Percentiles rank a stretch among this genome's conserved stretches.
Conservation (phyloP, 2,329 filamentous ascomycete species). For the Colletotrichum musicola region DNA sequence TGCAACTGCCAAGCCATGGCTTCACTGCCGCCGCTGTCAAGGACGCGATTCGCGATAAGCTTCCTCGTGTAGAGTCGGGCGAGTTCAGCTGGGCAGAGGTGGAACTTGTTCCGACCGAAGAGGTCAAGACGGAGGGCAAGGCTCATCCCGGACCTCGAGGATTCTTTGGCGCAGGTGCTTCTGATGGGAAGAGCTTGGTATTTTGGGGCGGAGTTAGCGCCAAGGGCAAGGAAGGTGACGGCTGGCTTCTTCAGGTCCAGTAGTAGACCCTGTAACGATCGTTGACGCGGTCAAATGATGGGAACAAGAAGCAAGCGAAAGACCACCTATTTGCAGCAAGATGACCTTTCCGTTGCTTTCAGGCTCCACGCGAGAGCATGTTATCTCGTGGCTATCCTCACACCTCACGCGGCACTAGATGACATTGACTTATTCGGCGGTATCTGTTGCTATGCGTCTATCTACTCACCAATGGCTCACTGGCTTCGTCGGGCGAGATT, state of each 20-base stretch:
- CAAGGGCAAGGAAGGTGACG: slow-evolving; percentile 54
- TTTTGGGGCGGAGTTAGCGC: slow-evolving; percentile 66
- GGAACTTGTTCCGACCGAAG: slow-evolving; percentile 58
- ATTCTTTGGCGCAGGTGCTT: slow-evolving; percentile 54
- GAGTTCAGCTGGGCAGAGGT: slow-evolving; percentile 64
- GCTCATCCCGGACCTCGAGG: slow-evolving; percentile 53
- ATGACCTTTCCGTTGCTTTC: no score
- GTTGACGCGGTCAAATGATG: not conserved
- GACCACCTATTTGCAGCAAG: no score
- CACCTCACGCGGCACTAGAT: no score
- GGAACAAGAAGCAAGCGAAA: not conserved
- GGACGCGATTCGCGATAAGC: slow-evolving; percentile 58
- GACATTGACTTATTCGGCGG: no score
- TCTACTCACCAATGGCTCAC: no score
- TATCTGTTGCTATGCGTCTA: no score
- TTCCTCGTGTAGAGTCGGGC: slow-evolving; percentile 59
- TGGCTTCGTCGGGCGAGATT: no score
- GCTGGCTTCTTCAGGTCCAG: slow-evolving; percentile 51
- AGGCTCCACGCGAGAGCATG: no score
- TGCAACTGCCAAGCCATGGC: slow-evolving; percentile 62
- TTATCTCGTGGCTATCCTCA: no score
- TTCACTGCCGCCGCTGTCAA: slow-evolving; percentile 62
- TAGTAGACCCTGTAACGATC: slow-evolving; percentile 4
- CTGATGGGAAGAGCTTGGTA: slow-evolving; percentile 60
- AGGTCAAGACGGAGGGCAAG: slow-evolving; percentile 57